Evolutionary conservation across 108 stramenopile species (phyloP).

Genomic region (Pseudonitzschia multistriata): DNA sequence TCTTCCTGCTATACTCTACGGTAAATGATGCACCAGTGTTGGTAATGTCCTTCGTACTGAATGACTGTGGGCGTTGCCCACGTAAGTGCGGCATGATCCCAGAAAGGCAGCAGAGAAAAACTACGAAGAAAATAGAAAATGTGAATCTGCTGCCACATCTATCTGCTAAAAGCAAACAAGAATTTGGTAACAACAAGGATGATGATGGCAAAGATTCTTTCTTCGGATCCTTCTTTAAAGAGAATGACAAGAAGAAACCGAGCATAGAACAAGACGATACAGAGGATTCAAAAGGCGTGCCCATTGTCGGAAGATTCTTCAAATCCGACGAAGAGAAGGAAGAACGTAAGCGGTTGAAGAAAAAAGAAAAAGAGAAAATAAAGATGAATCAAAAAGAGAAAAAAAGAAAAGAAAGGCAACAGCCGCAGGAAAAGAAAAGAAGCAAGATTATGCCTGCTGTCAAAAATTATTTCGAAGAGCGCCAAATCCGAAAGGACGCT

Average conservation of each 20-base stretch:
- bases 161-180: too few species aligned
- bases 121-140: too few species aligned
- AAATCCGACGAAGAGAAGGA: not conserved
- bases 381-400: not conserved
- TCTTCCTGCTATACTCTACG: too few species aligned
- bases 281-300: not conserved
- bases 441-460: not conserved
- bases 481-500: slow-evolving; percentile 14
- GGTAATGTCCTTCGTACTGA: too few species aligned
- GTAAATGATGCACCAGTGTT: too few species aligned
- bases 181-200: not conserved
- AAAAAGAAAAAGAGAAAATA: not conserved
- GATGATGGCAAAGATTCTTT: not conserved
- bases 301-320: slow-evolving; percentile 4
- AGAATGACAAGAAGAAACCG: not conserved
- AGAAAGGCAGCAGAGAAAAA: too few species aligned
- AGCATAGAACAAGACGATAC: not conserved
- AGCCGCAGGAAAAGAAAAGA: not conserved
- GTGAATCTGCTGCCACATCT: too few species aligned
- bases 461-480: not conserved
- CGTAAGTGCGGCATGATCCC: too few species aligned
- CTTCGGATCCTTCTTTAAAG: slow-evolving; percentile 1
- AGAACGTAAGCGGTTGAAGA: not conserved
- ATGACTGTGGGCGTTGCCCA: too few species aligned
- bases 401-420: not conserved